Conservation (phyloP, 2,329 filamentous ascomycete species). For the Thielaviopsis euricoi region DNA sequence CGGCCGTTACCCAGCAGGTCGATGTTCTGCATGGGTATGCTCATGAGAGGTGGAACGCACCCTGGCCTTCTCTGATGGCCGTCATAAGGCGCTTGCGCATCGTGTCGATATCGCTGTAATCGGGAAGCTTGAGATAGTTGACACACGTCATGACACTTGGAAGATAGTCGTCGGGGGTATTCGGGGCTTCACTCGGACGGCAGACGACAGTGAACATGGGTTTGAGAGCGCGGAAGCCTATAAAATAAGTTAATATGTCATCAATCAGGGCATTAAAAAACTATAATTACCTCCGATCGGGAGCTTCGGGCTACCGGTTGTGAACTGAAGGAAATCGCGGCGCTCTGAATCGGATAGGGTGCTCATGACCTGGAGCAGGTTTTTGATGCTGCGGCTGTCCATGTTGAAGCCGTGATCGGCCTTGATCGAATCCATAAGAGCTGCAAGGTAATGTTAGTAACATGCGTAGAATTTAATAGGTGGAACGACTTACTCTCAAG, state of each 20-base stretch:
- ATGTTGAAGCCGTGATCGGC: conserved; percentile 97
- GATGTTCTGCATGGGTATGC: neutral
- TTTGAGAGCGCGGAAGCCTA: conserved; percentile 90
- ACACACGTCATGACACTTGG: conserved; percentile 99
- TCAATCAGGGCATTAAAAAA: neutral
- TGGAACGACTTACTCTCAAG: conserved; percentile 62
- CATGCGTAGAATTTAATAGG: neutral
- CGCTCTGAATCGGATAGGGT: conserved; percentile 58
- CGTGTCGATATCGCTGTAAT: conserved; percentile 67
- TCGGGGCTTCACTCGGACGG: conserved; percentile 92
- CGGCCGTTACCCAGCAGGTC: neutral
- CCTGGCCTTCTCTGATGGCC: conserved; percentile 89
- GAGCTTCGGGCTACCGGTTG: conserved; percentile 92
- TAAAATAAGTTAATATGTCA: neutral
- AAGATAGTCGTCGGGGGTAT: conserved; percentile 91
- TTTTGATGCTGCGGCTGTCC: conserved; percentile 90
- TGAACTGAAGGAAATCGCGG: conserved; percentile 92
- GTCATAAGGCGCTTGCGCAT: conserved; percentile 65
- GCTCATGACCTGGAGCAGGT: conserved; percentile 88
- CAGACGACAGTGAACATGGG: conserved; percentile 99
- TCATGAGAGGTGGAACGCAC: conserved; percentile 89
- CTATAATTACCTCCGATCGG: conserved; percentile 69
- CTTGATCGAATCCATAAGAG: conserved; percentile 95
- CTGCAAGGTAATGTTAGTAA: conserved; percentile 27
- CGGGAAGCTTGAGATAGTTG: conserved; percentile 94